phyloP scores from a whole-genome alignment of 192 early-diverging fungal species.

The Umbelopsis sp. region DNA sequence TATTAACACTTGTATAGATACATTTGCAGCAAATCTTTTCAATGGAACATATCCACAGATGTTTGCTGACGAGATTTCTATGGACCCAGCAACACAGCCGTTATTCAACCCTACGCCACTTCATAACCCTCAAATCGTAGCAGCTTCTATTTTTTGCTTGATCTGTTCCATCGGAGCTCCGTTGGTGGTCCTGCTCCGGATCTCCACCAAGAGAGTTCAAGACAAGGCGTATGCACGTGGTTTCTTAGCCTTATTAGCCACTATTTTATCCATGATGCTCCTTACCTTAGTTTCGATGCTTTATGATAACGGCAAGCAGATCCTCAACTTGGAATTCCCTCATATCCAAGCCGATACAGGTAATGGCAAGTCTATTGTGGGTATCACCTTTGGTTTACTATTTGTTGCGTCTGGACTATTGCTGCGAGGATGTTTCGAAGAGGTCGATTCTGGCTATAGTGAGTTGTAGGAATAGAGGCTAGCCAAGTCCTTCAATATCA shows the following conservation, averaged over 20 bases:
- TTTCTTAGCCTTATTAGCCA: background rate
- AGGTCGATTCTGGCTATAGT: background rate
- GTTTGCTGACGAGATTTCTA: background rate
- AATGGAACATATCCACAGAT: conserved; percentile 2
- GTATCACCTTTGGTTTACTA: background rate
- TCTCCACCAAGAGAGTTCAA: background rate
- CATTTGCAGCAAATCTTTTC: background rate
- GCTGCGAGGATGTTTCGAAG: background rate
- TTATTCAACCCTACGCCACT: background rate
- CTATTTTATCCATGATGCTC: background rate
- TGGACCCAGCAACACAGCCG: conserved; percentile 2
- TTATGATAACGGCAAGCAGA: conserved; percentile 5
- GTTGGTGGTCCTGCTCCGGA: background rate
- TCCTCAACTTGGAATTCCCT: conserved; percentile 3
- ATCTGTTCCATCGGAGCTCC: background rate
- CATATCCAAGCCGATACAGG: background rate
- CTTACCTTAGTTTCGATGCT: background rate
- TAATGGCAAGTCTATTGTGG: conserved; percentile 2
- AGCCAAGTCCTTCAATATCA: background rate
- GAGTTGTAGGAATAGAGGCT: background rate
- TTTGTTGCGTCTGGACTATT: background rate
- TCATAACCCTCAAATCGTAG: conserved; percentile 3
- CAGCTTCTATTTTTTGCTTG: background rate
- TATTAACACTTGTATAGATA: background rate
- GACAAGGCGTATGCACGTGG: conserved; percentile 2